Base-by-base conservation (phyloP, 306 rosid species). In the Alnus rubra region DNA sequence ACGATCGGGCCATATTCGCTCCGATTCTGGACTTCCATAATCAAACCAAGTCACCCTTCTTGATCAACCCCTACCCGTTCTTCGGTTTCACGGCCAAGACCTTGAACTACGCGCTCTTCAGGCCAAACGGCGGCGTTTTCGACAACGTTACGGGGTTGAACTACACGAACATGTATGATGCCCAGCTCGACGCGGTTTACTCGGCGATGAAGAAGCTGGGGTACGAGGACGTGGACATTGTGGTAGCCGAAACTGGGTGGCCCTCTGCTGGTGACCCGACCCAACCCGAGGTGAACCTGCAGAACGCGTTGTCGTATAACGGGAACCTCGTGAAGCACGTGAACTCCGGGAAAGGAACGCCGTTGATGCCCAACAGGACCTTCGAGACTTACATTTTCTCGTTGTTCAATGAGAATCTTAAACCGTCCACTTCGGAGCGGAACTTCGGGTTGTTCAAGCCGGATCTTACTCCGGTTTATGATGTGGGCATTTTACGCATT, bases 141-240 rank as follows among this genome's bases (percentile, higher is more conserved):
- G 98, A 94, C 59, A 35, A 19, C 10, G 81, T 3, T 0, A 92
- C 97, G 3, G 88, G 91, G 3, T 35, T 82, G 1, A 89, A 84
- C 77, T 94, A 94, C 86, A 87, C 93, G 14, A 94, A 94, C 82
- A 92, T 94, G 98, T 94, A 89, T 55, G 98, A 94, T 35, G 98
- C 97, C 0, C 96, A 90, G 74, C 85, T 94, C 87, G 98, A 94
- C 60, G 94, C 97, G 58, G 90, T 94, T 53, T 88, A 77, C 81
- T 82, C 97, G 31, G 97, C 98, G n/a, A 90, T 94, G 97, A 94
- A 92, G 88, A 87, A 67, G 35, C 33, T 92, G 11, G 98, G 97
- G 0, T 92, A 87, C 50, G 92, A 78, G 5, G 97, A 92, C 74
- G 93, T 94, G 68, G 97, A 89, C 53, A 16, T 92, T 1, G 89